Evolutionary conservation across 2,329 filamentous ascomycete genomes (phyloP), one percentile per base, ranked within the genome.

Genomic region (Zasmidium citrigriseum): DNA sequence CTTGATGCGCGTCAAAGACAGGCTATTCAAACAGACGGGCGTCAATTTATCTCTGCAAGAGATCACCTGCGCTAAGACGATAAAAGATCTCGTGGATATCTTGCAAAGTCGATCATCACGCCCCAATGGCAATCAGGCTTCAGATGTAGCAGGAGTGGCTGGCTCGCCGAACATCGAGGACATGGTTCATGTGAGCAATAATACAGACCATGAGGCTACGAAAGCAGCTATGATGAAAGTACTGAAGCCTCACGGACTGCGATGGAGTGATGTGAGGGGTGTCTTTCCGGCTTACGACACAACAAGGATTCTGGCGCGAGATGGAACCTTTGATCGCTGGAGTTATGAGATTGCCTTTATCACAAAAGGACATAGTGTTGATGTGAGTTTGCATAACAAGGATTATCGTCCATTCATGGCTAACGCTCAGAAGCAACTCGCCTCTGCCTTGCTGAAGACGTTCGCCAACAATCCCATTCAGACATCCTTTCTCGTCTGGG

Each of bases 71-170:
- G n/a, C n/a, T n/a, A n/a, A n/a, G n/a, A n/a, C n/a, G n/a, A n/a
- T n/a, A n/a, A n/a, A n/a, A n/a, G 57, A 59, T 45, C 52, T 59
- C 1, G 53, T 57, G 25, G 58, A 60, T 48, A 46, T 60, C 18
- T 18, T 60, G 3, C 58, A 54, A 14, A 53, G 54, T 12, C 57
- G 54, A 62, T 23, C 57, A 58, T 46, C 57, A 52, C 18, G 54
- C 58, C 18, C 46, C 48, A 12, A 60, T 46, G 41, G 16, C 45
- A 18, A 24, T 24, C 3, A 14, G 12, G 10, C 21, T 29, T 21
- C 11, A 16, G 4, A 27, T n/a, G 3, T 16, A 34, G n/a, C 4
- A 47, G n/a, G 16, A 48, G 10, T 4, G 50, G 20, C 22, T 25
- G 20, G 60, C 60, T 16, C 9, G 25, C 11, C 45, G 20, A 38